Evolutionary conservation across 2,329 filamentous ascomycete species (phyloP).

Genomic region (Aureobasidium pullulans): DNA sequence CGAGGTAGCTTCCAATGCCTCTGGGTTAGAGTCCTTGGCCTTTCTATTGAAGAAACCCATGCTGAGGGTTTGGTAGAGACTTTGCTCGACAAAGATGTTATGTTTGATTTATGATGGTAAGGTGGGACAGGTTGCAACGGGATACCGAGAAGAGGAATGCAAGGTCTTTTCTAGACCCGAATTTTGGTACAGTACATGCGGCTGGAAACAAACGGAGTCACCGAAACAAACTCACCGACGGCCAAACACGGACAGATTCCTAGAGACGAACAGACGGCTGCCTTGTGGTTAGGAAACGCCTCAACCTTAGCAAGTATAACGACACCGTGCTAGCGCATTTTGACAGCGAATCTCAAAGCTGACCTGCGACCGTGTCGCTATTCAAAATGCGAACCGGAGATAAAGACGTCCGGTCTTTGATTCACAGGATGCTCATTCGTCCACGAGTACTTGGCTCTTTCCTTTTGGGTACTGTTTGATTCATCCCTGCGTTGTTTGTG

Average conservation of each 20-base stretch:
- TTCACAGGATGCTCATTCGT: background rate
- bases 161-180: conserved; percentile 3
- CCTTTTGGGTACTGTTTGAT: background rate
- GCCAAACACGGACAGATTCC: background rate
- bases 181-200: background rate
- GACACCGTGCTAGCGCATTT: conserved; percentile 1
- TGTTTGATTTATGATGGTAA: background rate
- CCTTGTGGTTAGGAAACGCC: conserved; percentile 1
- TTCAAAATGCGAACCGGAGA: background rate
- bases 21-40: background rate
- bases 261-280: background rate
- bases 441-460: background rate
- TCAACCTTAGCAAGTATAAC: conserved; percentile 6
- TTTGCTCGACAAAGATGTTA: background rate
- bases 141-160: background rate
- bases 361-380: background rate
- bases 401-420: background rate
- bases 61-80: background rate
- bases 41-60: conserved; percentile 11
- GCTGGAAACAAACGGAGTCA: conserved; percentile 2
- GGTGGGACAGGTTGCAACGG: background rate
- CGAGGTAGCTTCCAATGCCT: background rate
- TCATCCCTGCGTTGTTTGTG: background rate
- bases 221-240: conserved; percentile 9
- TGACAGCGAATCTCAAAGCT: background rate